These are phyloP conservation scores for Xylaria grammica DNA, from an alignment of 495 filamentous ascomycete genomes.

Conservation along the genomic window DNA sequence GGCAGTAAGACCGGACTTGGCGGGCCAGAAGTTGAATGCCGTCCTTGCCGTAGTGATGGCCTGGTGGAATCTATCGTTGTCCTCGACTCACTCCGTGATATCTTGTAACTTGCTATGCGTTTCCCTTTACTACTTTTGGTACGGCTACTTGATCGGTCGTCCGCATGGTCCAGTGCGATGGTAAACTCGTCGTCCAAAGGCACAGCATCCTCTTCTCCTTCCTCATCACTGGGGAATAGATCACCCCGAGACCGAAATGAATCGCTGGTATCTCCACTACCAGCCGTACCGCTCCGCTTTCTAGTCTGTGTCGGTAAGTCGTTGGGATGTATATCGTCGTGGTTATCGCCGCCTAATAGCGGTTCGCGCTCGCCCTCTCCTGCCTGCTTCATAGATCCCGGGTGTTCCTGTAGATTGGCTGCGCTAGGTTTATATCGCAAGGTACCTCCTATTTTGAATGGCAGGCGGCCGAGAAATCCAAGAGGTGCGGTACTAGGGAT, in stretches of 20 bases:
- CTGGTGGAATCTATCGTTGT: slow-evolving; percentile 58
- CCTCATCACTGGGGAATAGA: slow-evolving; percentile 89
- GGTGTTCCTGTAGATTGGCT: slow-evolving; percentile 90
- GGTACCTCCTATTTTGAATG: slow-evolving; percentile 83
- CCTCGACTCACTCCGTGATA: slow-evolving; percentile 60
- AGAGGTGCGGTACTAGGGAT: slow-evolving; percentile 87
- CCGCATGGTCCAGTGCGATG: slow-evolving; percentile 73
- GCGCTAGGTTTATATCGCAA: slow-evolving; percentile 88
- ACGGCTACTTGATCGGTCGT: slow-evolving; percentile 75
- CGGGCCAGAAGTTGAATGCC: slow-evolving; percentile 39
- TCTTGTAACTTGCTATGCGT: slow-evolving; percentile 59
- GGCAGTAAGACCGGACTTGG: slow-evolving; percentile 40
- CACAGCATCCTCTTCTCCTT: slow-evolving; percentile 87
- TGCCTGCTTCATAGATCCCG: slow-evolving; percentile 52
- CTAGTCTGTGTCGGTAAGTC: slow-evolving; percentile 51
- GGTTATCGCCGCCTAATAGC: slow-evolving; percentile 63
- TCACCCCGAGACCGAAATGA: slow-evolving; percentile 93
- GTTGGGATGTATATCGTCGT: slow-evolving; percentile 30
- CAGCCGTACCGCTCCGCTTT: slow-evolving; percentile 78
- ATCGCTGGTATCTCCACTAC: slow-evolving; percentile 83
- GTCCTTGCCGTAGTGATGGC: slow-evolving; percentile 37
- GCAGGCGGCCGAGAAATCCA: slow-evolving; percentile 83
- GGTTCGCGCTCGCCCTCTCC: slow-evolving; percentile 70
- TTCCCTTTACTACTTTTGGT: slow-evolving; percentile 66
- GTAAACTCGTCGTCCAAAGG: slow-evolving; percentile 94